Evolutionary conservation across 768 basidiomycete genomes (phyloP), one percentile per base, ranked within the genome.

Genomic region (Mycena polygramma): DNA sequence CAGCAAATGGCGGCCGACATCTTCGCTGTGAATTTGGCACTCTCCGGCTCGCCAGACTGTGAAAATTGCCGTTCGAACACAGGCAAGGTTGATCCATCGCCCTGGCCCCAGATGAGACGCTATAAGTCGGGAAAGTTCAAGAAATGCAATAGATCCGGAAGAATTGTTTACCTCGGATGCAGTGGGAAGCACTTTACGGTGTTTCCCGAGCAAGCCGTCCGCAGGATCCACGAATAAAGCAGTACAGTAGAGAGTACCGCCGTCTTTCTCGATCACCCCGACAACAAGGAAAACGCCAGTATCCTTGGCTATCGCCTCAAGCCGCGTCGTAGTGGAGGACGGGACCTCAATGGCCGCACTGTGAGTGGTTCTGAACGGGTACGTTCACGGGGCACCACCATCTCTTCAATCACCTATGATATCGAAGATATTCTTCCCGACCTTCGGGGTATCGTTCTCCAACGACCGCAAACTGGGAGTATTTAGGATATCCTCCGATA

Each of bases 171-270:
- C 70, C 51, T 92, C 91, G 59, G 81, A 71, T 0, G 82, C 91
- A 10, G 91, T 92, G 3, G 91, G 91, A 73, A 89, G 80, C 26
- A 92, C 74, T 79, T 92, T 92, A 19, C 91, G 84, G 75, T 91
- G 89, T 75, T 90, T 90, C 45, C 82, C 89, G n/a, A 91, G 75
- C 35, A 85, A 81, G 2, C 90, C 90, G 51, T 83, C 72, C 20
- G 72, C 68, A 0, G 90, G 88, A 72, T 88, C 84, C 26, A 90
- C 83, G 76, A 90, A 90, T 22, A 90, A 80, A 11, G 77, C 86
- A 0, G 89, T 88, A 77, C 91, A 92, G 71, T 90, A 91, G 20
- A 91, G 78, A 1, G 90, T 90, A 5, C 90, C 90, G 11, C 83
- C 82, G 20, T 86, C 88, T 17, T 84, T 83, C 74, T 91, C 91